Evolutionary conservation across 495 filamentous ascomycete species (phyloP), one percentile per base, ranked within the genome.

Genomic region (Penicillium antarcticum): DNA sequence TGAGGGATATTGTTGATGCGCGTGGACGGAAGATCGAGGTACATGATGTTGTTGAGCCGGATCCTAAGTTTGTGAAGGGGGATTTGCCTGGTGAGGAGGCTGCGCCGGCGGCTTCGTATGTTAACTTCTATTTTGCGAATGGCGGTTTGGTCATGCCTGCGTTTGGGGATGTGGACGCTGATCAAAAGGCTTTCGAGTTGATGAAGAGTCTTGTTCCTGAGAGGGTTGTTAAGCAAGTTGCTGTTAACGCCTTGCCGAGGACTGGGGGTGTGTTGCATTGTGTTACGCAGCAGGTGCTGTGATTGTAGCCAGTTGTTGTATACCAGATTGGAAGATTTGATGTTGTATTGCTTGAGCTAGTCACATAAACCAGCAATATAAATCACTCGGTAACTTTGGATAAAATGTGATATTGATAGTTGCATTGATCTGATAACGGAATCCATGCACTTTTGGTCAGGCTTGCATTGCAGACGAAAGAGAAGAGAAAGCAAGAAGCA

Each of bases 111-210:
- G 63, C 65, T 9, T 63, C 59, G 7, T 71, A 71, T 52, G 68
- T 71, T 21, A 71, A 71, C 39, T 71, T 66, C 24, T 70, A 71
- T 33, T 65, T 70, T 41, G 58, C 55, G 29, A 71, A 71, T 56
- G 65, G 62, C 0, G 68, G 62, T 1, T 42, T 71, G 44, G 54
- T 71, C 3, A 41, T 70, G n/a, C 68, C 68, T 41, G 51, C 47
- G 2, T 71, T 71, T 58, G 68, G 68, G 12, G 68, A 71, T 60
- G 16, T 23, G 0, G 48, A 43, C 38, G 38, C 54, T 26, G 68
- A 71, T 53, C 17, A 4, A 5, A 52, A 53, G 40, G 66, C 68
- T 5, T 42, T 69, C n/a, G 57, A 61, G 44, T 56, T 49, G 14
- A 19, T 69, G 19, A 42, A 55, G 40, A 49, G 31, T 3, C 41